Base-by-base conservation (phyloP, 176 grass and related monocot genomes). In the Echinochloa phyllopogon region DNA sequence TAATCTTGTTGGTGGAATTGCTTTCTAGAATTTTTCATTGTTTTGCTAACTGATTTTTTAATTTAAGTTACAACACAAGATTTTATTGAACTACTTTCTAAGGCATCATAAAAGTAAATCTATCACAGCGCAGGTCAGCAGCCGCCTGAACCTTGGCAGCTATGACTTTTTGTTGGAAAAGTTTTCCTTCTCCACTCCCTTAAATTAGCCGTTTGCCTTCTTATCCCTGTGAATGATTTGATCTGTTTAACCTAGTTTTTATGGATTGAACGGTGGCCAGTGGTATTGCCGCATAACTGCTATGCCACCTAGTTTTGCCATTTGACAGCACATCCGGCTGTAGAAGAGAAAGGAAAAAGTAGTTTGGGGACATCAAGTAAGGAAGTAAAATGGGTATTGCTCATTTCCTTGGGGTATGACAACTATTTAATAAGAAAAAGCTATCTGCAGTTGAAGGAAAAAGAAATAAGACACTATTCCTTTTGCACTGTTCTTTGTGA, bases 371-470 rank as follows among this genome's bases (percentile, higher is more conserved):
- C 5, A 40, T 59, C 8, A 59, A 43, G 14, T 41, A 50, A 50
- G 23, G 45, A 50, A 69, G 13, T 29, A 51, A 72, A 49, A 50
- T 27, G 3, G 14, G 15, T 9, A 3, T 27, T 20, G 10, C 8
- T 17, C n/a, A 21, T 53, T 74, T 53, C 20, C 7, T 37, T 38
- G 4, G 72, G 51, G 51, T 36, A 44, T 65, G 67, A 15, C 65
- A 56, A 52, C 10, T 77, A 59, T 49, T 40, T 69, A 51, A 49
- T 53, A 29, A 76, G 29, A 79, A 38, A 48, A 60, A 33, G 27
- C 11, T 52, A 74, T 67, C 49, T 41, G 72, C 72, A 45, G 48
- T 10, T 85, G 61, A 60, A 89, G 27, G 42, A 18, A 33, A 85
- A 81, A 52, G 24, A 52, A 68, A 88, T n/a, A 83, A 56, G 39